These are phyloP conservation scores for Trichoderma citrinoviride DNA, from an alignment of 2,329 filamentous ascomycete species.

Conservation along the genomic window DNA sequence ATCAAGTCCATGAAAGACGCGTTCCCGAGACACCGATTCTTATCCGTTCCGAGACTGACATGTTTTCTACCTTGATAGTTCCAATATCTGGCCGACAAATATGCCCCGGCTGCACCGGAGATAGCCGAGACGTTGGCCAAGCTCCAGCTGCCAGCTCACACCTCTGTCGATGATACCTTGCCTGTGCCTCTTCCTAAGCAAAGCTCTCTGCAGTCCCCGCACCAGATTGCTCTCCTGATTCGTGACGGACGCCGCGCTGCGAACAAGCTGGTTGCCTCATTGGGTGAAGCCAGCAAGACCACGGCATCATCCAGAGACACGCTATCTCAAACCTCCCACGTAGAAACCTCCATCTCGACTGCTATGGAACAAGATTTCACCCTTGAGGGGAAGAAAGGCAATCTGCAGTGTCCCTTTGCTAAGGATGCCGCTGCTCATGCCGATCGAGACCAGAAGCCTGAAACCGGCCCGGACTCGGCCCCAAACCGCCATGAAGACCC, in stretches of 20 bases:
- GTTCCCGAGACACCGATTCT: neutral
- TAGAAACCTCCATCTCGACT: slow-evolving; percentile 58
- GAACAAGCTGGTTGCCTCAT: slow-evolving; percentile 46
- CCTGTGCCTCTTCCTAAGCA: slow-evolving; percentile 56
- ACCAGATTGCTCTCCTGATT: slow-evolving; percentile 62
- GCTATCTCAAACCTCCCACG: slow-evolving; percentile 44
- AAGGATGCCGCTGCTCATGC: slow-evolving; percentile 32
- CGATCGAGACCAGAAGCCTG: slow-evolving; percentile 30
- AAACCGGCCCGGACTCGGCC: slow-evolving; percentile 38
- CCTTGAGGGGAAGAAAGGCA: slow-evolving; percentile 75
- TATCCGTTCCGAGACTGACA: neutral
- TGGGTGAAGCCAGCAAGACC: slow-evolving; percentile 51
- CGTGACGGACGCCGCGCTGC: slow-evolving; percentile 62
- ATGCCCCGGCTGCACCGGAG: slow-evolving; percentile 63
- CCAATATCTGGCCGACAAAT: slow-evolving; percentile 64
- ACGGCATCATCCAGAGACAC: slow-evolving; percentile 50
- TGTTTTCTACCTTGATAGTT: slow-evolving; percentile 45
- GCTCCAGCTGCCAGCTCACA: slow-evolving; percentile 60
- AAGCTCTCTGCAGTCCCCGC: slow-evolving; percentile 40
- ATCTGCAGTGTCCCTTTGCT: slow-evolving; percentile 77
- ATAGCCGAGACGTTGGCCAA: slow-evolving; percentile 65
- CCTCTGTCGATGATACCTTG: slow-evolving; percentile 47
- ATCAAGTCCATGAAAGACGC: neutral
- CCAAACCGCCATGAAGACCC: slow-evolving; percentile 55
- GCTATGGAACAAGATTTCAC: slow-evolving; percentile 88